phyloP scores from a whole-genome alignment of 2,329 filamentous ascomycete species.

The Colletotrichum magnum region DNA sequence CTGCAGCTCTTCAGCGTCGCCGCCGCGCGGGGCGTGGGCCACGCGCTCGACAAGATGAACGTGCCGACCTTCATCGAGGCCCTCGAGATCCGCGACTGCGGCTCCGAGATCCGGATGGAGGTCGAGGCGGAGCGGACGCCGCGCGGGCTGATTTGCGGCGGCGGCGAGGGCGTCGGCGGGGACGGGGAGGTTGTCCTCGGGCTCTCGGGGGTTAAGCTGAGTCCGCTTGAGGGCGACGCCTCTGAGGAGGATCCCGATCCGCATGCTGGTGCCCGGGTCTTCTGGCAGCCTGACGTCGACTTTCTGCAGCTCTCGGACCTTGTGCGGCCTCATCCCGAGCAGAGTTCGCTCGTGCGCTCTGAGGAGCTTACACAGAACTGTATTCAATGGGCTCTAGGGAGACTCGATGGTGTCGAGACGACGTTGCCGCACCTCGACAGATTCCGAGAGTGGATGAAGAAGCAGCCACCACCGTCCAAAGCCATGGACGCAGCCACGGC shows the following conservation, averaged over 20 bases:
- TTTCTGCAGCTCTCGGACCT: slow-evolving; percentile 6
- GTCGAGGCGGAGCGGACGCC: slow-evolving; percentile 14
- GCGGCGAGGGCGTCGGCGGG: not conserved
- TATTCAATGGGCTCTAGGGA: slow-evolving; percentile 1
- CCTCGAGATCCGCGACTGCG: not conserved
- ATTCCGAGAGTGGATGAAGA: slow-evolving; percentile 10
- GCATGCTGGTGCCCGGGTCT: slow-evolving; percentile 19
- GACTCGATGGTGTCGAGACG: not conserved
- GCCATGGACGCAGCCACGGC: not conserved
- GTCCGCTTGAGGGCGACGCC: slow-evolving; percentile 13
- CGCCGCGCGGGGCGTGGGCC: slow-evolving; percentile 18
- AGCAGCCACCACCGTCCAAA: not conserved
- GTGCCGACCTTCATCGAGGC: slow-evolving; percentile 24
- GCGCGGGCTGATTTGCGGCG: slow-evolving; percentile 12
- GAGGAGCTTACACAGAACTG: not conserved
- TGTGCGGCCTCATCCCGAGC: slow-evolving; percentile 2
- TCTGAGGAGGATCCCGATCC: slow-evolving; percentile 7
- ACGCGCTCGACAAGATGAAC: slow-evolving; percentile 26
- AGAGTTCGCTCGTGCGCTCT: not conserved
- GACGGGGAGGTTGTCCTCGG: not conserved
- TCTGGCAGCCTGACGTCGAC: slow-evolving; percentile 30
- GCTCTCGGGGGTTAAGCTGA: slow-evolving; percentile 17
- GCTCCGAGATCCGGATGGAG: slow-evolving; percentile 8
- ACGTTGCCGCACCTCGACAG: not conserved
- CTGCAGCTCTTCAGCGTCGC: slow-evolving; percentile 32